These are phyloP conservation scores for Cerrena zonata DNA, from an alignment of 1,284 basidiomycete genomes.

Conservation along the genomic window DNA sequence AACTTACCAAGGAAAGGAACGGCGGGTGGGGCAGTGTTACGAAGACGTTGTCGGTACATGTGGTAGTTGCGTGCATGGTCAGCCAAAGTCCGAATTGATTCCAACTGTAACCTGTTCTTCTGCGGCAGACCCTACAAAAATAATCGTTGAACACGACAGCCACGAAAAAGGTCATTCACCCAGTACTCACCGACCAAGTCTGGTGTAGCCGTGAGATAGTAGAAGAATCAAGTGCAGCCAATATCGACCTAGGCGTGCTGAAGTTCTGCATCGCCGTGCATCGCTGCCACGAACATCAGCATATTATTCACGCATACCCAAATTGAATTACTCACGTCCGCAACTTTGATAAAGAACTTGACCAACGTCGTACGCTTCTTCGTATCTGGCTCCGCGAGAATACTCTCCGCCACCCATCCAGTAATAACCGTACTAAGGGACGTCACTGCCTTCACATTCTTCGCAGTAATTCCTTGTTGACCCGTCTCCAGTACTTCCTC, in stretches of 20 bases:
- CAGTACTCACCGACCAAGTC: conserved; percentile 72
- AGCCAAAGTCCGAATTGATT: conserved; percentile 77
- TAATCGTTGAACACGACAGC: conserved; percentile 6
- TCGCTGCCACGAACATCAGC: conserved; percentile 48
- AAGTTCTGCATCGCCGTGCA: conserved; percentile 85
- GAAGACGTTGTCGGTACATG: conserved; percentile 80
- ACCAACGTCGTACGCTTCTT: conserved; percentile 82
- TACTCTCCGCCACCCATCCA: conserved; percentile 92
- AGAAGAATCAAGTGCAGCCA: conserved; percentile 91
- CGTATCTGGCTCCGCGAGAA: conserved; percentile 82
- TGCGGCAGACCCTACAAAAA: conserved; percentile 67
- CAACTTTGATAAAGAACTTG: conserved; percentile 95
- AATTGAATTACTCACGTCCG: conserved; percentile 56
- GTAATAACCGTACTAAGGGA: conserved; percentile 88
- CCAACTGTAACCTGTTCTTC: conserved; percentile 79
- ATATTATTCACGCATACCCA: conserved; percentile 10
- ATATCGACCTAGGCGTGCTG: conserved; percentile 86
- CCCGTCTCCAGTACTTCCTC: conserved; percentile 84
- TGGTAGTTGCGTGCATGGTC: conserved; percentile 90
- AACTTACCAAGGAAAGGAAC: conserved; percentile 84
- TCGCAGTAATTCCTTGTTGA: conserved; percentile 27
- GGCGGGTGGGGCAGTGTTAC: conserved; percentile 80
- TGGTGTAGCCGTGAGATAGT: conserved; percentile 86
- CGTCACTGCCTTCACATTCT: conserved; percentile 78
- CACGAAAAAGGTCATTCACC: conserved; percentile 28